These are phyloP conservation scores for Iodosphaeria phyllophila DNA, from an alignment of 2,329 filamentous ascomycete genomes.

Conservation along the genomic window DNA sequence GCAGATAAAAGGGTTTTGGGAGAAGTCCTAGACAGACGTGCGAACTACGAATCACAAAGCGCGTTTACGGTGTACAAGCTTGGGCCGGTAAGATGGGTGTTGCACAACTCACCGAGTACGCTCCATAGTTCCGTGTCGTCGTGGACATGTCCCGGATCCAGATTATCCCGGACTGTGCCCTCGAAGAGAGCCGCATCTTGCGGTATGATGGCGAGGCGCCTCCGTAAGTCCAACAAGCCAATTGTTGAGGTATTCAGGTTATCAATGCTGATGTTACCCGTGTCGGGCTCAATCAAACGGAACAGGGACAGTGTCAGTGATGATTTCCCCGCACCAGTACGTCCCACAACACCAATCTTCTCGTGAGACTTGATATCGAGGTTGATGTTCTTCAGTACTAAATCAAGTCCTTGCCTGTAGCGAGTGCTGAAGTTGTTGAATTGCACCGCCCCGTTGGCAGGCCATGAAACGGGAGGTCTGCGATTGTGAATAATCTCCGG, in stretches of 20 bases:
- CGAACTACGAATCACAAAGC: constrained; percentile 7
- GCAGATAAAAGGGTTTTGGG: constrained; percentile 4
- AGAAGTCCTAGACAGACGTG: constrained; percentile 2
- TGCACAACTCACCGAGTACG: constrained; percentile 55
- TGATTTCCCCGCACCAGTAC: constrained; percentile 91
- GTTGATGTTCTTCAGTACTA: constrained; percentile 84
- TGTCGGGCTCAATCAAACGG: constrained; percentile 77
- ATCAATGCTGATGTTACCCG: constrained; percentile 78
- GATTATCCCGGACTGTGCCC: constrained; percentile 81
- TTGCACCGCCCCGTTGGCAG: constrained; percentile 67
- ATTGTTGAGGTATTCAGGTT: constrained; percentile 76
- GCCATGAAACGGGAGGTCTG: constrained; percentile 80
- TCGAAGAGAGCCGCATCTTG: constrained; percentile 95
- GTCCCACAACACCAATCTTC: constrained; percentile 94
- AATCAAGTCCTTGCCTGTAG: constrained; percentile 75
- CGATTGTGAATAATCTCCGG: constrained; percentile 83
- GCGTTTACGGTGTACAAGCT: constrained; percentile 7
- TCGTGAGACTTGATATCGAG: constrained; percentile 88
- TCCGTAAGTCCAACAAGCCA: constrained; percentile 71
- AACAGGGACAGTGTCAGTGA: constrained; percentile 85
- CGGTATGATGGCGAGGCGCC: constrained; percentile 87
- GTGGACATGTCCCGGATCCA: constrained; percentile 86
- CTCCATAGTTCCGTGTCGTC: constrained; percentile 97
- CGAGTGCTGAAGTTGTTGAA: constrained; percentile 91
- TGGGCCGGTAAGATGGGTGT: constrained; percentile 7